Conservation (phyloP, 73 alveolate species). For the Symbiodinium pilosum region DNA sequence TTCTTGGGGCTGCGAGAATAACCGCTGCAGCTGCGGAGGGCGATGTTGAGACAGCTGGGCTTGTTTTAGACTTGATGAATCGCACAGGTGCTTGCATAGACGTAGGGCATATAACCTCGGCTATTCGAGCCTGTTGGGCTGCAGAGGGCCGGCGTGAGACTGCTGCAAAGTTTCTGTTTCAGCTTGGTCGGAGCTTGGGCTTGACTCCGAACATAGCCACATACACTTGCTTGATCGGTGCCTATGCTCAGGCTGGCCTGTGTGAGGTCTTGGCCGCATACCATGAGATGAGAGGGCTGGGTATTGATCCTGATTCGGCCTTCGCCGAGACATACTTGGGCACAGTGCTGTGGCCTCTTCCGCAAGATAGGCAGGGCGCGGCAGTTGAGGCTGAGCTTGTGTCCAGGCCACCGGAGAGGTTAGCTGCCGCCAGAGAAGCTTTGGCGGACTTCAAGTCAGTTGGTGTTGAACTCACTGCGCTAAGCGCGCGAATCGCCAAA, state of each 20-base stretch:
- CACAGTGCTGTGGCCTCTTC: background rate
- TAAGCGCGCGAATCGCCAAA: background rate
- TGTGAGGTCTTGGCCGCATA: background rate
- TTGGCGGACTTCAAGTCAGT: background rate
- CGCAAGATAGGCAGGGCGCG: background rate
- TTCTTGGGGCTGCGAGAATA: background rate
- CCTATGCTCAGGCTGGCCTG: background rate
- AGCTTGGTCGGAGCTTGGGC: background rate
- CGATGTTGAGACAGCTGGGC: background rate
- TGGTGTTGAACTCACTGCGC: background rate
- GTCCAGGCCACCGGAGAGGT: background rate
- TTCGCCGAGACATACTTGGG: conserved; percentile 25
- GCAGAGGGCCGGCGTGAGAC: background rate
- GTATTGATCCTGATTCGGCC: background rate
- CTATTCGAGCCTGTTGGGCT: background rate
- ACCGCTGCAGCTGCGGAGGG: background rate
- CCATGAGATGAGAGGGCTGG: conserved; percentile 2
- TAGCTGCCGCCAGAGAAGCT: background rate
- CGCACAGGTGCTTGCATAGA: background rate
- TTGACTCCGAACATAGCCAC: background rate
- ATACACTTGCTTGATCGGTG: conserved; percentile 2
- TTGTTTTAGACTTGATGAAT: background rate
- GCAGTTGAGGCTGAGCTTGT: background rate
- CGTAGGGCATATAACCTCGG: background rate
- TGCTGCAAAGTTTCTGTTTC: background rate